Base-by-base conservation (phyloP, 192 early-diverging fungal species). In the Gorgonomyces haynaldii region DNA sequence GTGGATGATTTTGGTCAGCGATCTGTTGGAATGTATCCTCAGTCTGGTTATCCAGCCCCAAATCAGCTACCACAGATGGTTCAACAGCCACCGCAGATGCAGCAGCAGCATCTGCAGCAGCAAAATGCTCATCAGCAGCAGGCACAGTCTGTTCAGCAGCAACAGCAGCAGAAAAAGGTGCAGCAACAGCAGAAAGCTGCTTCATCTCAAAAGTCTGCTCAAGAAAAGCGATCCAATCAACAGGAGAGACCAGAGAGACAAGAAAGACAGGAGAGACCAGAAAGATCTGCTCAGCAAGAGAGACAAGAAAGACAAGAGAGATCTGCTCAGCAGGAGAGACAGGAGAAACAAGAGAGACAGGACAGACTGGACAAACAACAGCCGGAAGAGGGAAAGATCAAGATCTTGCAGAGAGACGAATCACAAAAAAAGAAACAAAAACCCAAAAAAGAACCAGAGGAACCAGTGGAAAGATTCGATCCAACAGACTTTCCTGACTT, bases 81-180 rank as follows among this genome's bases (percentile, higher is more conserved):
- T n/a, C 48, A 43, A 15, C 54, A 37, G 15, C 45, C 45, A 15
- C 47, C 45, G 28, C 44, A 47, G 17, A 55, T 61, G 42, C 50
- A 44, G 32, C 48, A 42, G 45, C 47, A 54, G 13, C 48, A 42
- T n/a, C 37, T 30, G 10, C 55, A 40, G 8, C 23, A n/a, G 15
- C 52, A 55, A 12, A 19, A 17, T 36, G 9, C 10, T 17, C 21
- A 35, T 21, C 47, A 31, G 13, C 16, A 9, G 24, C 31, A n/a
- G 28, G 16, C 16, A 21, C 22, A n/a, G 46, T 21, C 6, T 4
- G n/a, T n/a, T 15, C 5, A 7, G 28, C 28, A 10, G 29, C 42
- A n/a, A 23, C 42, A 43, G 17, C 29, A n/a, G n/a, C n/a, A n/a
- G n/a, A n/a, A n/a, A n/a, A n/a, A n/a, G n/a, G n/a, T n/a, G n/a